phyloP scores from a whole-genome alignment of 805 yeast species.

The Blastobotrys peoriensis region DNA sequence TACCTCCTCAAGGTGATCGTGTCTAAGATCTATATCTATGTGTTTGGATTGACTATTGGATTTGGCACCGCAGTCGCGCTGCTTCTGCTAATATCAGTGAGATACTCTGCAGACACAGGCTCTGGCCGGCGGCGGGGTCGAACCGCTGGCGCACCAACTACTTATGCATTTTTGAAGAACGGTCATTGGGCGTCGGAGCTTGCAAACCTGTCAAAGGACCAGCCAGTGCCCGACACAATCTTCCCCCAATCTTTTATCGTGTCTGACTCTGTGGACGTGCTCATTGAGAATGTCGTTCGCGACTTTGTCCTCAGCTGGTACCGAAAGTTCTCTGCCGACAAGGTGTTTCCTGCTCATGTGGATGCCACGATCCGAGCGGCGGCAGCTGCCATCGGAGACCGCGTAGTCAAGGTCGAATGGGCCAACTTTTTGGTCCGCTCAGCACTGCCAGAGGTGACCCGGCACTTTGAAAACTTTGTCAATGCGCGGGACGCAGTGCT shows the following conservation, averaged over 20 bases:
- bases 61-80: background rate
- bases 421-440: slow-evolving; percentile 52
- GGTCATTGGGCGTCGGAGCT: slow-evolving; percentile 5
- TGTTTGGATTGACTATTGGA: slow-evolving; percentile 1
- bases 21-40: background rate
- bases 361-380: slow-evolving; percentile 40
- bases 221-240: slow-evolving; percentile 8
- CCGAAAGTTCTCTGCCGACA: slow-evolving; percentile 37
- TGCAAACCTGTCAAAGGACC: slow-evolving; percentile 3
- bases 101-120: background rate
- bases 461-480: slow-evolving; percentile 52
- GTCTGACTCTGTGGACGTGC: slow-evolving; percentile 46
- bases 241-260: slow-evolving; percentile 45
- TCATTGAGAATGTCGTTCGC: slow-evolving; percentile 43
- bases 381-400: slow-evolving; percentile 36
- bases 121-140: background rate
- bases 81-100: background rate
- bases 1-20: background rate
- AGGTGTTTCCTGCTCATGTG: slow-evolving; percentile 38
- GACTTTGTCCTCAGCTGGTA: slow-evolving; percentile 60
- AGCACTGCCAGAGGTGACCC: slow-evolving; percentile 58
- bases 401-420: slow-evolving; percentile 44
- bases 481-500: slow-evolving; percentile 34
- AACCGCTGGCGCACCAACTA: background rate
- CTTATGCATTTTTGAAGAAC: slow-evolving; percentile 4